Evolutionary conservation across 176 grass and related monocot species (phyloP), one percentile per base, ranked within the genome.

Genomic region (Ampelocalamus luodianensis): DNA sequence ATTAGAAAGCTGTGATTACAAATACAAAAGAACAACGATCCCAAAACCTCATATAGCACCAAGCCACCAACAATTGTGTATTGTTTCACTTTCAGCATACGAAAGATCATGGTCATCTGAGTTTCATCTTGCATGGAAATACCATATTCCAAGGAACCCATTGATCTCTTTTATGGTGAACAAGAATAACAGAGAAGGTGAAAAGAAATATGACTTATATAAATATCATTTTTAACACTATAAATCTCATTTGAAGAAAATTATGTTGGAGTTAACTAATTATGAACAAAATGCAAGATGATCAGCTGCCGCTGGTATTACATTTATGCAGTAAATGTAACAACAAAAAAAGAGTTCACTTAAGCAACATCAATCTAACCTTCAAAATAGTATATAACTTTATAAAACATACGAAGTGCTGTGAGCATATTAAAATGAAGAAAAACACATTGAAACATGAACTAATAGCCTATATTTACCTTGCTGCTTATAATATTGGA

Each of bases 401-500:
- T 49, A n/a, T 70, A 82, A 70, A 71, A 43, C 46, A 39, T 48
- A 71, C 18, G 32, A 86, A 49, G 11, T 44, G 45, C 26, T 20
- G 55, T 76, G 36, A 34, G 29, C 74, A n/a, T 55, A 56, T 45
- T 20, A 5, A 74, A 72, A 82, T 59, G 26, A 78, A 46, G 16
- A 29, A 76, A 51, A 71, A 71, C 61, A 24, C 32, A 72, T 4
- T 29, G 56, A 71, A 27, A 55, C 13, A 45, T 34, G 61, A 44
- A 55, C 6, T 65, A n/a, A 49, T 61, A 61, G 22, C 18, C 36
- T 75, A 85, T 61, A 78, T 73, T 79, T 92, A 92, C 90, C 90
- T 89, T 82, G 73, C 23, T 86, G 67, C 76, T 86, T 79, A 79
- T 79, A 75, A 37, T 82, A 77, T 66, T 92, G 53, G 86, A 85